A percentile compares a stretch with the other conserved stretches of the same genome.
phyloP scores from a whole-genome alignment of 2,329 filamentous ascomycete species.

The Fusarium cyanostomum region DNA sequence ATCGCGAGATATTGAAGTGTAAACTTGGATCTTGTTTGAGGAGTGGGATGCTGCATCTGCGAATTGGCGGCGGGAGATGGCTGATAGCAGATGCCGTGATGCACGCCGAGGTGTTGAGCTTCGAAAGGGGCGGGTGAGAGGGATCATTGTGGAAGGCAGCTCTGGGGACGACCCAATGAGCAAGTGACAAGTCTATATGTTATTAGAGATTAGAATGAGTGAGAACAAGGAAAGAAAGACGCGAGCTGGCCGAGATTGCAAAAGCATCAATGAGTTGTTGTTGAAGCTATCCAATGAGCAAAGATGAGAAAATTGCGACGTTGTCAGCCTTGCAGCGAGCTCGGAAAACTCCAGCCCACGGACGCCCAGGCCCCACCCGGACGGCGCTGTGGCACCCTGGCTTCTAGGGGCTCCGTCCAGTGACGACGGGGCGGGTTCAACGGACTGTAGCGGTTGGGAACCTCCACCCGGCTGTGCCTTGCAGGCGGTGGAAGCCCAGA shows the following conservation, averaged over 20 bases:
- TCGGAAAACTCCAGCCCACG: slow-evolving; percentile 23
- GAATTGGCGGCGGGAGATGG: slow-evolving; percentile 44
- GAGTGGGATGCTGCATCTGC: slow-evolving; percentile 53
- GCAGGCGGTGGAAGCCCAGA: slow-evolving; percentile 15
- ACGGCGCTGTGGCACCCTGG: slow-evolving; percentile 5
- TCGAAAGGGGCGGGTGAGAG: slow-evolving; percentile 17
- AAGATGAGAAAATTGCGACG: slow-evolving; percentile 11
- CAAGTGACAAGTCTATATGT: neutral
- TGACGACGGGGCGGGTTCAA: slow-evolving; percentile 9
- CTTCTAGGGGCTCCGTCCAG: neutral
- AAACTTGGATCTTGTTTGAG: slow-evolving; percentile 70
- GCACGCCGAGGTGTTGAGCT: slow-evolving; percentile 7
- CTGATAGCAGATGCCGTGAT: slow-evolving; percentile 16
- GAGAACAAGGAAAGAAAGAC: neutral
- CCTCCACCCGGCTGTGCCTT: slow-evolving; percentile 15
- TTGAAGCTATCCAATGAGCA: slow-evolving; percentile 37
- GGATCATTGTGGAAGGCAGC: slow-evolving; percentile 6
- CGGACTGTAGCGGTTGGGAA: slow-evolving; percentile 24
- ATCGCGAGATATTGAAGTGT: slow-evolving; percentile 73
- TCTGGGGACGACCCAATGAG: neutral
- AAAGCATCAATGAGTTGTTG: slow-evolving; percentile 15
- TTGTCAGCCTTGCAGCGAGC: slow-evolving; percentile 34
- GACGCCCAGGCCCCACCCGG: neutral
- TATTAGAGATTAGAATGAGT: slow-evolving; percentile 3
- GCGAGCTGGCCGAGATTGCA: neutral